These are phyloP conservation scores for Neurospora sp. DNA, from an alignment of 495 filamentous ascomycete species.

Conservation along the genomic window DNA sequence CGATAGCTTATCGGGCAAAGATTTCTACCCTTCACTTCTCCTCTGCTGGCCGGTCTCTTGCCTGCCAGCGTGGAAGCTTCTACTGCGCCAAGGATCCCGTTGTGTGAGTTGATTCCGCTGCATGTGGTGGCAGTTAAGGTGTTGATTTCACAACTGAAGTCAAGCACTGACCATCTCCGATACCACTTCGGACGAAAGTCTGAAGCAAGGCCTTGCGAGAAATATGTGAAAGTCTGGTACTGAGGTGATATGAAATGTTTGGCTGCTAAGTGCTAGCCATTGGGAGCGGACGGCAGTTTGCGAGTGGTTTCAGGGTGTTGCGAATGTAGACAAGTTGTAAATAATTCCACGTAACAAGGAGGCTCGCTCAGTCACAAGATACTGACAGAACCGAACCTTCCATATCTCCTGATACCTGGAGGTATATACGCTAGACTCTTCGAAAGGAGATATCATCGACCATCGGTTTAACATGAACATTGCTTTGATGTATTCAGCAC, in stretches of 20 bases:
- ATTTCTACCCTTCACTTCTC: neutral
- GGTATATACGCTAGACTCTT: neutral
- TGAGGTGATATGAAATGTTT: neutral
- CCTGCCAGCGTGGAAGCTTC: neutral
- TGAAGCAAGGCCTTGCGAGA: neutral
- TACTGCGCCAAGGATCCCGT: neutral
- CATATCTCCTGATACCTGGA: neutral
- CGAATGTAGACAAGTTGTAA: neutral
- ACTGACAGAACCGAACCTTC: too few relatives aligned
- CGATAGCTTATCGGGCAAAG: neutral
- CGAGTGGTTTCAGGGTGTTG: neutral
- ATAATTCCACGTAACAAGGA: neutral
- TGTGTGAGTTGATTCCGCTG: neutral
- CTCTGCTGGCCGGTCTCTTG: neutral
- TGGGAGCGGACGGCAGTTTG: neutral
- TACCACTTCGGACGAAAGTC: neutral
- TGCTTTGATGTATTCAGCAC: neutral
- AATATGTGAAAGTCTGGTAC: neutral
- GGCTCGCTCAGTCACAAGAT: too few relatives aligned
- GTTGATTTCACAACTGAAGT: neutral
- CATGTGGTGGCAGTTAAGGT: neutral
- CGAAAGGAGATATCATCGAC: neutral
- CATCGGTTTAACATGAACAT: neutral
- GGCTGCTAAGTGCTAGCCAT: neutral
- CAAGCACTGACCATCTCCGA: neutral